Base-by-base conservation (phyloP, 176 grass and related monocot genomes). In the Rhynchospora tenuis region DNA sequence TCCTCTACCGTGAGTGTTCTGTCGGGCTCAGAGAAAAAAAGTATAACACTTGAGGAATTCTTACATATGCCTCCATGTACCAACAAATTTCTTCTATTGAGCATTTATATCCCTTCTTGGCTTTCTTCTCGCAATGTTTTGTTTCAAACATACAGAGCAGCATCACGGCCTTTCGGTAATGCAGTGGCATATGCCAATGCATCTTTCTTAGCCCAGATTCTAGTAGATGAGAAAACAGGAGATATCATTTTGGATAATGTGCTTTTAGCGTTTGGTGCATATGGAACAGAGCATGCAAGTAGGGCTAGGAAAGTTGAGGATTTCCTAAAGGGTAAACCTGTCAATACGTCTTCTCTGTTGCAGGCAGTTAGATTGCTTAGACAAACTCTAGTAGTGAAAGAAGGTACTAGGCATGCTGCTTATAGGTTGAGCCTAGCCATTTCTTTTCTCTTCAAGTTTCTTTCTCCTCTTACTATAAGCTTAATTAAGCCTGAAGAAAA, bases 91-190 rank as follows among this genome's bases (percentile, higher is more conserved):
- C 67, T 97, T 28, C 85, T 97, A 45, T 19, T 94, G 78, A 92
- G 87, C 69, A 83, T 97, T 77, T 90, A 73, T 80, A 85, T 97
- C 76, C 92, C 94, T 0, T 83, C 80, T 31, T 89, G 90, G 85
- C 26, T 71, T 84, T 85, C 85, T 73, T 89, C 84, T 44, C 26
- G 2, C 22, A 70, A 45, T 52, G 33, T 97, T 52, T 78, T 85
- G 43, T 94, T 97, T 83, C 90, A 97, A 83, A 94, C 94, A 16
- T 97, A 89, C 22, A 76, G 92, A 64, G 94, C 90, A 23, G 68
- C 94, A 22, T 83, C 94, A 46, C 89, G 94, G n/a, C 92, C 94
- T 62, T 45, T 91, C 38, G 94, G 94, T 38, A 97, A 97, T 92
- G 94, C 92, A 58, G 83, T 97, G 48, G 87, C 94, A 31, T 97